phyloP scores from a whole-genome alignment of 2,329 filamentous ascomycete genomes.

The Monilinia aucupariae region DNA sequence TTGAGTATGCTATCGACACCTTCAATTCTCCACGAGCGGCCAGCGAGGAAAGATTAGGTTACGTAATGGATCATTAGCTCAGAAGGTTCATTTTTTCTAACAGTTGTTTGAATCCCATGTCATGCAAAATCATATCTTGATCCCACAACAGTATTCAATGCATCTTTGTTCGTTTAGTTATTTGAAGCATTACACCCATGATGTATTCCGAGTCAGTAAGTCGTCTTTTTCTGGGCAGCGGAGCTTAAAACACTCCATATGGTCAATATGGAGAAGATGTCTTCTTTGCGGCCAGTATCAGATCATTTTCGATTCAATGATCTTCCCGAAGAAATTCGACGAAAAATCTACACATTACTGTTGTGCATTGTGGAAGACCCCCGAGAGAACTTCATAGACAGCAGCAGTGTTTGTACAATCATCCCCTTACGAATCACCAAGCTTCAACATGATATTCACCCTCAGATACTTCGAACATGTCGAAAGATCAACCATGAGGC shows the following conservation, averaged over 20 bases:
- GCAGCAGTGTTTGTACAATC: not conserved
- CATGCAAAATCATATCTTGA: not conserved
- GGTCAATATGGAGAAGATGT: not conserved
- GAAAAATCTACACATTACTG: not conserved
- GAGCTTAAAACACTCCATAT: not conserved
- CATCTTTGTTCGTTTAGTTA: not conserved
- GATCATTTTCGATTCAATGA: not conserved
- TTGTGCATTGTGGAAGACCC: constrained; percentile 1
- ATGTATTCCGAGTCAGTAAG: not conserved
- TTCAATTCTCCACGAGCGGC: not conserved
- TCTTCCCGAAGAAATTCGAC: not conserved
- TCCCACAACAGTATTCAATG: not conserved
- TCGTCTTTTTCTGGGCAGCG: not conserved
- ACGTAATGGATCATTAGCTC: not conserved
- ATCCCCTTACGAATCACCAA: not conserved
- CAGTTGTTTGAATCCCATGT: not conserved
- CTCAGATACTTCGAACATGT: not conserved
- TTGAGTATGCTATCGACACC: not conserved
- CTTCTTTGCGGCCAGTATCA: not conserved
- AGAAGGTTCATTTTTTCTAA: not conserved
- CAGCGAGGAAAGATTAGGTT: not conserved
- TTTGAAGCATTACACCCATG: not conserved
- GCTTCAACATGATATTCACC: not conserved
- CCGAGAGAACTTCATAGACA: not conserved
- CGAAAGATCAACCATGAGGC: constrained; percentile 6